A percentile compares a stretch with the other conserved stretches of the same genome.
These are phyloP conservation scores for Butyriboletus loyo DNA, from an alignment of 768 basidiomycete genomes.

Conservation along the genomic window DNA sequence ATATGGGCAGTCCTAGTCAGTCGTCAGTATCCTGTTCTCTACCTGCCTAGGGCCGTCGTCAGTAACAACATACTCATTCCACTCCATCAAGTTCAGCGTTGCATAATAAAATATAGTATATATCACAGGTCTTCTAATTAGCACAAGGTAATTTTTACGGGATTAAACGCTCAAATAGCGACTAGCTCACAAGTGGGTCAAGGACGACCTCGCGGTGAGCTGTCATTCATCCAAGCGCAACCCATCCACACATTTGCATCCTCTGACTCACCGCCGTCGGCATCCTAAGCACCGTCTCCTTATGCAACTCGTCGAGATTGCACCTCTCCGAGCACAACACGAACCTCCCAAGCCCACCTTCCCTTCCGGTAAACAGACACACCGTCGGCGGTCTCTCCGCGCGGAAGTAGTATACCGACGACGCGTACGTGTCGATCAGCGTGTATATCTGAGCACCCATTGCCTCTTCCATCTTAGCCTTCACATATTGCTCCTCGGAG, in stretches of 20 bases:
- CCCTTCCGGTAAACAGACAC: conserved; percentile 18
- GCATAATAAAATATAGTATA: too few relatives aligned
- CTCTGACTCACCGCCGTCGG: conserved; percentile 1
- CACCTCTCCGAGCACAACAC: conserved; percentile 24
- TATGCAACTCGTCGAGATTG: conserved; percentile 11
- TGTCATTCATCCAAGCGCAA: not conserved
- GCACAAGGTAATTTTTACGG: too few relatives aligned
- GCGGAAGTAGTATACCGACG: conserved; percentile 17
- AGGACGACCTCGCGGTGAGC: not conserved
- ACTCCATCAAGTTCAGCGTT: too few relatives aligned
- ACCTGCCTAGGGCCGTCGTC: too few relatives aligned
- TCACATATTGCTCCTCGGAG: conserved; percentile 3
- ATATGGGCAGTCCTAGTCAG: too few relatives aligned
- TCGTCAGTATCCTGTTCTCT: too few relatives aligned
- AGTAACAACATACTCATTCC: too few relatives aligned
- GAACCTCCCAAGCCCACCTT: conserved; percentile 21
- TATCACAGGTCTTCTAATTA: too few relatives aligned
- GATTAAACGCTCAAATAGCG: too few relatives aligned
- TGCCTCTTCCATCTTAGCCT: not conserved
- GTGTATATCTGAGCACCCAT: conserved; percentile 8
- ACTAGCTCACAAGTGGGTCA: too few relatives aligned
- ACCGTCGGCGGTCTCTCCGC: conserved; percentile 18
- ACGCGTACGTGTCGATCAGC: conserved; percentile 15
- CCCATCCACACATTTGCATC: not conserved
- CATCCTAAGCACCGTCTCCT: conserved; percentile 21